phyloP scores from a whole-genome alignment of 805 yeast species.

The Wickerhamomyces alni region DNA sequence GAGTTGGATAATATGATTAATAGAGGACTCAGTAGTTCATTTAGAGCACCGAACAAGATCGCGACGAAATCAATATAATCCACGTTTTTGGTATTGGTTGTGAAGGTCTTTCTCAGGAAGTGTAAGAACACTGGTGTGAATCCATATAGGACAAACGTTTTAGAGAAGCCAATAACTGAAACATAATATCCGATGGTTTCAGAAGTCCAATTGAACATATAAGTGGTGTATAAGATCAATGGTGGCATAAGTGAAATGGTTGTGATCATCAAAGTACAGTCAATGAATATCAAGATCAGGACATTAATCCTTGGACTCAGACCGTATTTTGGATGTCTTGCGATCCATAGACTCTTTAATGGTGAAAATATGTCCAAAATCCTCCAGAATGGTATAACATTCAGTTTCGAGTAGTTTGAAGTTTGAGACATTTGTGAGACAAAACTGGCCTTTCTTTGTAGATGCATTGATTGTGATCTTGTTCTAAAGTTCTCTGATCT shows the following conservation, averaged over 20 bases:
- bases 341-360: slow-evolving; percentile 47
- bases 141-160: slow-evolving; percentile 42
- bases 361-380: slow-evolving; percentile 35
- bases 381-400: background rate
- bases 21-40: slow-evolving; percentile 34
- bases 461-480: slow-evolving; percentile 41
- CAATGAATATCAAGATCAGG: slow-evolving; percentile 41
- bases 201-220: slow-evolving; percentile 47
- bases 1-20: slow-evolving; percentile 28
- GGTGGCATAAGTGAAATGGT: slow-evolving; percentile 36
- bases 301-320: slow-evolving; percentile 39
- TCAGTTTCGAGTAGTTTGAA: background rate
- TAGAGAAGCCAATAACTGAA: slow-evolving; percentile 43
- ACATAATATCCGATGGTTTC: slow-evolving; percentile 50
- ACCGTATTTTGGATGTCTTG: slow-evolving; percentile 29
- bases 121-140: slow-evolving; percentile 44
- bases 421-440: slow-evolving; percentile 23
- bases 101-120: slow-evolving; percentile 30
- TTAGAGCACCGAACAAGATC: slow-evolving; percentile 24
- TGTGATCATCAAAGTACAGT: slow-evolving; percentile 35
- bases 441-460: slow-evolving; percentile 25
- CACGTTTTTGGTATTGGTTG: slow-evolving; percentile 32
- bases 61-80: slow-evolving; percentile 47
- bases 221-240: slow-evolving; percentile 47
- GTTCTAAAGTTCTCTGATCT: slow-evolving; percentile 48